Base-by-base conservation (phyloP, 2,329 filamentous ascomycete genomes). In the Xylogone sp. region DNA sequence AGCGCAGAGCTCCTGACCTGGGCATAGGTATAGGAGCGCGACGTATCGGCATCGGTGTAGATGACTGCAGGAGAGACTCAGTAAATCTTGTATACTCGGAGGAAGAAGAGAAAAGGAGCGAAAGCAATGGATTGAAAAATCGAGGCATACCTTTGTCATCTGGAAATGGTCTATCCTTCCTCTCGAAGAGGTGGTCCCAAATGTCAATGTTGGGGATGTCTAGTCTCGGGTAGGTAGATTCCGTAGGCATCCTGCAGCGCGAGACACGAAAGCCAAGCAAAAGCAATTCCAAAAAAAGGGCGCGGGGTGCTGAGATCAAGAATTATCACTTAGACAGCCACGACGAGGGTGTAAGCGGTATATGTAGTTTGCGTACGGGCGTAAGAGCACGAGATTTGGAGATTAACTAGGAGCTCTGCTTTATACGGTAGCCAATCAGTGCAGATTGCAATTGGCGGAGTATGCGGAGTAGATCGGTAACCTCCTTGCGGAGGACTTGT, bases 161-260 rank as follows among this genome's bases (percentile, higher is more conserved):
- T 1, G 86, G 75, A 62, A 82, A 95, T 2, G 72, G 69, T 57
- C 72, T 82, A 58, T 86, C 75, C 58, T 81, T 83, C 52, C 79
- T 75, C 60, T 91, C 85, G 63, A 96, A 91, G 44, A 95, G 72
- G 52, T 91, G 84, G 0, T 77, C 78, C 88, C 89, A 96, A 46
- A 96, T 66, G 67, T 95, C 90, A 50, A 85, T 71, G 59, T 86
- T 72, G 0, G 92, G 91, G 42, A 96, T 84, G 19, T 84, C 74
- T 34, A 94, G 62, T 19, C 24, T 22, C 10, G 56, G 56, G 45
- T 53, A 60, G 31, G 29, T 46, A 50, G 62, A 64, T 51, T 59
- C 46, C 51, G 60, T 63, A 57, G 63, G 60, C 63, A 65, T 65
- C 57, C 56, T 47, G 60, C 13, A 27, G 24, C n/a, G 24, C 10